Conservation (phyloP, 2,329 filamentous ascomycete genomes). For the Paecilomyces sp. region DNA sequence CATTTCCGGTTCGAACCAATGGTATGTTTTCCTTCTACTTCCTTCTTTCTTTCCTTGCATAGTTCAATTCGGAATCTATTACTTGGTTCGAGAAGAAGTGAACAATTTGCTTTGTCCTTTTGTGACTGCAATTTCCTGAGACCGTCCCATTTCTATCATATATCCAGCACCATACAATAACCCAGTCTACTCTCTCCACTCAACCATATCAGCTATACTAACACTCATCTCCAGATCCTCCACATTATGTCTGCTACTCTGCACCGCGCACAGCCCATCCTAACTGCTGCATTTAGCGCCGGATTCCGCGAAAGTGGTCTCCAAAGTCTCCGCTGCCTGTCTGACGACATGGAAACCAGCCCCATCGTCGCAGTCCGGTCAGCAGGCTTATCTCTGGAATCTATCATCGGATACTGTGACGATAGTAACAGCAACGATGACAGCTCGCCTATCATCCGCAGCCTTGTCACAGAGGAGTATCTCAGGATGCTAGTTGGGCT, state of each 20-base stretch:
- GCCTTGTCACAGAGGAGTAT: conserved; percentile 60
- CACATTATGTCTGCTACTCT: conserved; percentile 75
- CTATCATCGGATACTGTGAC: conserved; percentile 59
- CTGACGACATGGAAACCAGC: conserved; percentile 37
- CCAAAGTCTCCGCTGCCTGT: conserved; percentile 50
- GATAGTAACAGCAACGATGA: conserved; percentile 30
- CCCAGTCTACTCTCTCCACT: background rate
- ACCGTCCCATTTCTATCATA: background rate
- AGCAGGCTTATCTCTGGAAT: conserved; percentile 74
- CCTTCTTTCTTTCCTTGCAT: background rate
- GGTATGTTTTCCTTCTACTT: conserved; percentile 48
- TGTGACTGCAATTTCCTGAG: background rate
- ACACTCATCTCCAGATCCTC: conserved; percentile 58
- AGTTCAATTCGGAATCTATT: background rate
- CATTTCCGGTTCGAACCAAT: conserved; percentile 94
- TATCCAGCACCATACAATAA: background rate
- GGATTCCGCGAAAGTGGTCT: conserved; percentile 90
- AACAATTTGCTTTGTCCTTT: background rate
- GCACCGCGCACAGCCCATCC: conserved; percentile 64
- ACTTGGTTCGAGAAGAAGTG: background rate
- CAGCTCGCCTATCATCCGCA: conserved; percentile 35
- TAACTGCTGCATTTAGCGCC: conserved; percentile 68
- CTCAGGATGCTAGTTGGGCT: conserved; percentile 60
- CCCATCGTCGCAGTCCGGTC: conserved; percentile 83
- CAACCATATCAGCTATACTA: conserved; percentile 13